Conservation (phyloP, 2,329 filamentous ascomycete genomes). For the Teratosphaeria destructans region DNA sequence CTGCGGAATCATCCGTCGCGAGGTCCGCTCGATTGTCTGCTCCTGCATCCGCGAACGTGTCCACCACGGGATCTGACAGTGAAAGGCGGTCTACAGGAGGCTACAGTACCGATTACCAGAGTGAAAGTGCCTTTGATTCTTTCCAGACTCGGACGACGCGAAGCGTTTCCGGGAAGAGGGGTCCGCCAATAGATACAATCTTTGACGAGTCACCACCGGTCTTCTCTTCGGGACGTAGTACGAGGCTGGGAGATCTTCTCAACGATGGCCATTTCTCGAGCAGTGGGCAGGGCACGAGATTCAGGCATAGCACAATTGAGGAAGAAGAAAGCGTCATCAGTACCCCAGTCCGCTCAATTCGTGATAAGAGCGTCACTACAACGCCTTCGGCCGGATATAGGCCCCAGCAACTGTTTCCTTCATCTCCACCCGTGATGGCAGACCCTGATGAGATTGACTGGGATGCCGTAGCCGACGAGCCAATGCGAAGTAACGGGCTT, state of each 20-base stretch:
- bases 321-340: conserved; percentile 35
- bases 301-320: conserved; percentile 37
- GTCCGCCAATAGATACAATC: conserved; percentile 63
- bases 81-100: conserved; percentile 61
- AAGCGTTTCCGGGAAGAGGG: conserved; percentile 56
- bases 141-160: conserved; percentile 60
- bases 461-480: conserved; percentile 26
- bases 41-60: conserved; percentile 49
- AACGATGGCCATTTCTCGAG: conserved; percentile 36
- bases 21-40: conserved; percentile 39
- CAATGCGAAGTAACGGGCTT: conserved; percentile 19
- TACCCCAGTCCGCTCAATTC: conserved; percentile 37
- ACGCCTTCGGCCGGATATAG: conserved; percentile 28
- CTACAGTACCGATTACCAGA: conserved; percentile 68
- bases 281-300: conserved; percentile 23
- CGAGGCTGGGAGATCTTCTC: conserved; percentile 37
- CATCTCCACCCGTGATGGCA: conserved; percentile 37
- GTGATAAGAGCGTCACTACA: conserved; percentile 23
- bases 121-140: conserved; percentile 68
- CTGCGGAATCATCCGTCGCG: conserved; percentile 4
- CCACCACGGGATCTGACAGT: conserved; percentile 59
- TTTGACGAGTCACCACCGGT: conserved; percentile 60
- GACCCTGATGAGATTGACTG: conserved; percentile 25
- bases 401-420: conserved; percentile 26
- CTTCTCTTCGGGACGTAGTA: conserved; percentile 24